Evolutionary conservation across 2,329 filamentous ascomycete genomes (phyloP).

Genomic region (Fusarium hostae): DNA sequence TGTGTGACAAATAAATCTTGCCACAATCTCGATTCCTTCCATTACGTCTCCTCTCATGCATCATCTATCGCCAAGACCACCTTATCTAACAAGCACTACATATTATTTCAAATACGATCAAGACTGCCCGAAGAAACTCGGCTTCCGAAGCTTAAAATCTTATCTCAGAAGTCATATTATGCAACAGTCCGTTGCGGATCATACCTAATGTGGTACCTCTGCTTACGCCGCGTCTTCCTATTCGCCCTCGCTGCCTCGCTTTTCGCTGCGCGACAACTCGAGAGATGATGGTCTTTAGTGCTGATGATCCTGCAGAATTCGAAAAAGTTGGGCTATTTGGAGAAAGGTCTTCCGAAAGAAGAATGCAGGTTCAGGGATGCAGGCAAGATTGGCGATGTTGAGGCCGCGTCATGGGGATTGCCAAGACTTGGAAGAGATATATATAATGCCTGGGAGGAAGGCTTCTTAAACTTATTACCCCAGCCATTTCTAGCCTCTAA

Average conservation of each 20-base stretch:
- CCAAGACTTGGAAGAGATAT: not conserved
- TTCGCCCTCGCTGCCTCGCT: not conserved
- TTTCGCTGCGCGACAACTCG: not conserved
- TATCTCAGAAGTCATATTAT: not conserved
- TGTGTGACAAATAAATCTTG: slow-evolving; percentile 26
- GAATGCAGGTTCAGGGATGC: not conserved
- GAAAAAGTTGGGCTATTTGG: fast-evolving
- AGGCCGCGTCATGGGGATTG: not conserved
- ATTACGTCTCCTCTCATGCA: not conserved
- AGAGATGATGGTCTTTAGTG: not conserved
- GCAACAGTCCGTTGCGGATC: not conserved
- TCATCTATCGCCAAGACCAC: fast-evolving
- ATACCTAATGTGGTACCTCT: not conserved
- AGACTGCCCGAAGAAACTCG: not conserved
- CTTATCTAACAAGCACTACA: not conserved
- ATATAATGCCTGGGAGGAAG: not conserved
- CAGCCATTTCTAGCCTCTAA: fast-evolving
- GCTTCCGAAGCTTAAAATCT: not conserved
- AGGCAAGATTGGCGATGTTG: not conserved
- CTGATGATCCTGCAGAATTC: not conserved
- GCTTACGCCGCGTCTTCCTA: not conserved
- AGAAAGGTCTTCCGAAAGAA: not conserved
- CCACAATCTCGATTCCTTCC: not conserved
- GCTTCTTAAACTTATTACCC: fast-evolving
- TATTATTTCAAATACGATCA: not conserved